Percentiles rank a stretch among this genome's conserved stretches.
phyloP scores from a whole-genome alignment of 176 grass and related monocot genomes.

The Paspalum vaginatum region DNA sequence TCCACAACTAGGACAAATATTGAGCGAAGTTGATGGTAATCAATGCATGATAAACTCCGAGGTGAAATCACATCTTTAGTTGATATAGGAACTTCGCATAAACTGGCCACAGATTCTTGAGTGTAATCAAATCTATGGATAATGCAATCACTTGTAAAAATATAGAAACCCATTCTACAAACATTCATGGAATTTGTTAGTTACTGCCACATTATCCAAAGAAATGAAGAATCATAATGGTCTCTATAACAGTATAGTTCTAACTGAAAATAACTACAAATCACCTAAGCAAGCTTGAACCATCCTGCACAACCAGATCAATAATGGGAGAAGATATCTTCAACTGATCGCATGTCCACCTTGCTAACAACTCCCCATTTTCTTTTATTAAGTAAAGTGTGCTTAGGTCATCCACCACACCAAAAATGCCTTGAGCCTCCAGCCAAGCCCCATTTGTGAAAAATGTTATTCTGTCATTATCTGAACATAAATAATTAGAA shows the following conservation, averaged over 20 bases:
- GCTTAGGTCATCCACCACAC: conserved; percentile 65
- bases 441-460: conserved; percentile 85
- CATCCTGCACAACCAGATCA: conserved; percentile 56
- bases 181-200: conserved; percentile 43
- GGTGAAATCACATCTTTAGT: conserved; percentile 53
- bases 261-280: conserved; percentile 51
- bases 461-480: conserved; percentile 60
- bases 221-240: conserved; percentile 21
- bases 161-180: conserved; percentile 63
- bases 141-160: conserved; percentile 70
- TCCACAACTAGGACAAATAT: conserved; percentile 68
- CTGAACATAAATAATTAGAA: conserved; percentile 61
- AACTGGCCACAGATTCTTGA: conserved; percentile 49
- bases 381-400: conserved; percentile 77
- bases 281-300: conserved; percentile 58
- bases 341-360: conserved; percentile 67
- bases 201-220: conserved; percentile 35
- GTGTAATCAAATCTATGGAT: conserved; percentile 66
- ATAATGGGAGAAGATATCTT: conserved; percentile 68
- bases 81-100: conserved; percentile 47
- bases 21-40: conserved; percentile 68
- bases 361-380: conserved; percentile 75
- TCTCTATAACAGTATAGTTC: conserved; percentile 20
- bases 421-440: conserved; percentile 77
- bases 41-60: conserved; percentile 66